Evolutionary conservation across 257 asterid genomes (phyloP), one percentile per base, ranked within the genome.

Genomic region (Paraleonurus japonicus): DNA sequence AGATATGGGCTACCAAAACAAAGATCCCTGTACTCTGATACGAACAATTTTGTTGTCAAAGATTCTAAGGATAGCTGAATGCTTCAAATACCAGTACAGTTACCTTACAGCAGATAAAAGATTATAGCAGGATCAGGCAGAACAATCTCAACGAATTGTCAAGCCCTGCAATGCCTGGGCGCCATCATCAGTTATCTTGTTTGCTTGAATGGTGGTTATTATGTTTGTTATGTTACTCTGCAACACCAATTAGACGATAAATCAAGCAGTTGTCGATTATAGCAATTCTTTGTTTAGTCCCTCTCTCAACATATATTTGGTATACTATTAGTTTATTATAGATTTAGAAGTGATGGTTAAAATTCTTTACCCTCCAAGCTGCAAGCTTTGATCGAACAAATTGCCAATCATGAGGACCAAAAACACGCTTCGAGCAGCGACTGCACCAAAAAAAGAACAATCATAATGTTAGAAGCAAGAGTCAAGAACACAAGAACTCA

Each of bases 391-490:
- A 61, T 39, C 88, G 85, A 59, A 92, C 92, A 13, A 75, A 76
- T 74, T 81, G 85, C 99, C 98, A 95, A 69, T 92, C 96, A 64
- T 81, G 50, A 58, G 27, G 71, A 61, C 98, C 98, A 85, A 92
- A 95, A 55, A 84, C 86, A 67, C 95, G 97, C 75, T 89, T n/a
- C 2, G 72, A 61, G 66, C 88, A 80, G 50, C 88, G 92, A 81
- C 99, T 95, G 81, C 80, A 81, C 68, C 47, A 59, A 72, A 39
- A 43, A 43, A 20, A 55, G 27, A n/a, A n/a, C n/a, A n/a, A n/a
- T n/a, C n/a, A n/a, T n/a, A n/a, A n/a, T n/a, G n/a, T n/a, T n/a
- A n/a, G n/a, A n/a, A n/a, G n/a, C n/a, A n/a, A n/a, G n/a, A n/a
- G n/a, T n/a, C n/a, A n/a, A n/a, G n/a, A n/a, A n/a, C n/a, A n/a